Evolutionary conservation across 1,284 basidiomycete genomes (phyloP), one percentile per base, ranked within the genome.

Genomic region (Fomitopsis pinicola): DNA sequence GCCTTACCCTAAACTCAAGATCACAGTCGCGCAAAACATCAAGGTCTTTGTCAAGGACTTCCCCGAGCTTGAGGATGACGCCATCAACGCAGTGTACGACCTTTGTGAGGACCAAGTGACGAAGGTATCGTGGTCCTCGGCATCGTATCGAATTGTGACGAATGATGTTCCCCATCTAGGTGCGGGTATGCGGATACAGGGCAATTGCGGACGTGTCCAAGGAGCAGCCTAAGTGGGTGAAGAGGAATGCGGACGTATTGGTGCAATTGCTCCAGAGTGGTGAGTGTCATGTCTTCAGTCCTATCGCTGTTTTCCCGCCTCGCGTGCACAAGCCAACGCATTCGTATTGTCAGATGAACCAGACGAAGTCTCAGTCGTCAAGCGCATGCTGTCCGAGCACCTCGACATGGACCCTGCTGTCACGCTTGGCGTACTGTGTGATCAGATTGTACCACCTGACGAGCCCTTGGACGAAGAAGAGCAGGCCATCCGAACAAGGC

Each of bases 221-320:
- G 57, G 78, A 77, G 58, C 80, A 86, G 61, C 75, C 70, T 53
- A 84, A 82, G 68, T 86, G 82, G 82, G 78, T 89, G 50, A 85
- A 85, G 72, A 74, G 88, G 62, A 90, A 90, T 70, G 84, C 84
- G 1, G 88, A 90, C 71, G 88, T 90, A 5, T 75, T 90, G 35
- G 78, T 91, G 17, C 88, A 90, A 64, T 72, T 90, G n/a, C 77
- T 90, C 5, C 89, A 90, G 72, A 87, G 84, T 66, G 88, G 88
- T 89, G 69, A 69, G 85, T 79, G 19, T 33, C 12, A 30, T 12
- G 5, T 9, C 33, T 17, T 10, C 17, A 12, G 17, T 17, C 30
- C 19, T n/a, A 7, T 42, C 35, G 19, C 50, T 33, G 58, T 26
- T 53, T 12, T 17, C 9, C 17, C 38, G 22, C 33, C 9, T 17